These are phyloP conservation scores for Talaromyces sp. DNA, from an alignment of 2,329 filamentous ascomycete species.

Conservation along the genomic window DNA sequence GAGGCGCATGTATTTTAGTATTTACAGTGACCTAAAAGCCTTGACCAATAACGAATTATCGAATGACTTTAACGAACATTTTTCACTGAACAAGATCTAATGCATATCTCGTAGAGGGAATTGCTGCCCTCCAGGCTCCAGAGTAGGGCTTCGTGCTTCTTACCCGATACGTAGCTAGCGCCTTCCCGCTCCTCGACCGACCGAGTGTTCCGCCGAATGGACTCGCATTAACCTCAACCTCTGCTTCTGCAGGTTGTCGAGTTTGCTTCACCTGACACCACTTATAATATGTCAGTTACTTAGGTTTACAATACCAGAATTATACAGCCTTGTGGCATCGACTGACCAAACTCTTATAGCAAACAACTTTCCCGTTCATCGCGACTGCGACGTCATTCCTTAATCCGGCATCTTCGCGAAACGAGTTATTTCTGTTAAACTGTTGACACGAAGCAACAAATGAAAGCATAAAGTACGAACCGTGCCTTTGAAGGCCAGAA, in stretches of 20 bases:
- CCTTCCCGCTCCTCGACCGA: neutral
- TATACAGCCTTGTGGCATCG: neutral
- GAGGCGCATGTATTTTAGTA: neutral
- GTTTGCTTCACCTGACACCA: neutral
- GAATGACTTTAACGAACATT: neutral
- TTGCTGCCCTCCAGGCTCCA: neutral
- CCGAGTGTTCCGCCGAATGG: neutral
- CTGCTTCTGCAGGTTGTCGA: neutral
- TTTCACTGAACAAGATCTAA: neutral
- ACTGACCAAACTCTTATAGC: neutral
- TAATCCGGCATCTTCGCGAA: neutral
- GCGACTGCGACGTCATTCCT: slow-evolving; percentile 6
- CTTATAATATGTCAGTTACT: neutral
- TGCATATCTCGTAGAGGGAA: neutral
- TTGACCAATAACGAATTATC: neutral
- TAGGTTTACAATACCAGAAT: neutral
- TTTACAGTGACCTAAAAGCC: neutral
- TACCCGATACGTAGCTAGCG: slow-evolving; percentile 15
- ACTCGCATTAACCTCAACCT: slow-evolving; percentile 5
- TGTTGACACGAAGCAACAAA: neutral
- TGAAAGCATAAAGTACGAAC: neutral
- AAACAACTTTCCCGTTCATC: neutral
- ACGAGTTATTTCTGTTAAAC: neutral
- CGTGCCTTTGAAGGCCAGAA: slow-evolving; percentile 4
- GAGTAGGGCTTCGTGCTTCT: neutral